Conservation (phyloP, 192 early-diverging fungal genomes). For the Geranomyces variabilis region DNA sequence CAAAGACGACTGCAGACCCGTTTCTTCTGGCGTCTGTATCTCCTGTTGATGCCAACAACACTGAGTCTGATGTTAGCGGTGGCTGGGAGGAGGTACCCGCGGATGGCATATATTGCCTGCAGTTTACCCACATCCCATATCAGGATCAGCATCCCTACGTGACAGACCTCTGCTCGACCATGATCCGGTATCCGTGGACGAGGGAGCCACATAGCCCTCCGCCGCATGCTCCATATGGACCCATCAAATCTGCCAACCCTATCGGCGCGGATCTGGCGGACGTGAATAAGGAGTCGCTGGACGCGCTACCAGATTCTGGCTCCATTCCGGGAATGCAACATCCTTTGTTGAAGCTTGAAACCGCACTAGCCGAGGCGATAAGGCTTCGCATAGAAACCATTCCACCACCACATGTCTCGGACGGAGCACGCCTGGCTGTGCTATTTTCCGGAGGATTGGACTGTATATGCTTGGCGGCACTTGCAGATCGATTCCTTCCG, state of each 20-base stretch:
- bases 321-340: too few species aligned
- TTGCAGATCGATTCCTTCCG: constrained; percentile 75
- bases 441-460: constrained; percentile 96
- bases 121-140: constrained; percentile 36
- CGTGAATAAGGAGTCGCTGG: background rate
- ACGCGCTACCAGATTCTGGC: background rate
- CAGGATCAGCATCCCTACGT: background rate
- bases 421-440: constrained; percentile 65
- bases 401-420: constrained; percentile 3
- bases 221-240: too few species aligned
- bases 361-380: constrained; percentile 10
- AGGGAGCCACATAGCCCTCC: too few species aligned
- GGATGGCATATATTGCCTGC: constrained; percentile 73
- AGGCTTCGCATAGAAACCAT: constrained; percentile 4
- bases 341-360: too few species aligned
- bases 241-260: too few species aligned
- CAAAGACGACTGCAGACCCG: constrained; percentile 2
- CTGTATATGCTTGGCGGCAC: constrained; percentile 85
- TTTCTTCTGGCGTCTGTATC: constrained; percentile 40
- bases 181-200: background rate
- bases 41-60: background rate
- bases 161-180: background rate
- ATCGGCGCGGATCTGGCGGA: too few species aligned
- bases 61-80: background rate
- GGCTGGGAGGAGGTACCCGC: constrained; percentile 79